These are phyloP conservation scores for Diaporthe caulivora DNA, from an alignment of 2,329 filamentous ascomycete species.

Conservation along the genomic window DNA sequence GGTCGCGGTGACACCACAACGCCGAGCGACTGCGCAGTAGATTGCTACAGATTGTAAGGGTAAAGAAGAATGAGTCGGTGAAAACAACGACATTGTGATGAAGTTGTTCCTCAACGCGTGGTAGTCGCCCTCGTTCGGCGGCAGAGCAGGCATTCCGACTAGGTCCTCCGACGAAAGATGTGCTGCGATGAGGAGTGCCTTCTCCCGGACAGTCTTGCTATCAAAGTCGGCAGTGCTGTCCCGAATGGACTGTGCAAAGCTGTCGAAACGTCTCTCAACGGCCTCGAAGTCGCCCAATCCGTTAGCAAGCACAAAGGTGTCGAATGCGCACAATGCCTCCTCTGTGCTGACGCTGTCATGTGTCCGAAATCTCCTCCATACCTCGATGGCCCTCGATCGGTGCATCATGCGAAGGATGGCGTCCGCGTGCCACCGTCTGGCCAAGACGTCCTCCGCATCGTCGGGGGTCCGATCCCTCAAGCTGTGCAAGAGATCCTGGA, in stretches of 20 bases:
- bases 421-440: conserved; percentile 69
- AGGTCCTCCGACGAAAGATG: conserved; percentile 66
- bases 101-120: conserved; percentile 75
- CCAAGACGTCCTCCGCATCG: conserved; percentile 69
- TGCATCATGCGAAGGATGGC: conserved; percentile 70
- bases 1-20: conserved; percentile 69
- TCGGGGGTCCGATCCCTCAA: conserved; percentile 59
- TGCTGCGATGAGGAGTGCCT: conserved; percentile 64
- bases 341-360: conserved; percentile 65
- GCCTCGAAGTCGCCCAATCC: conserved; percentile 57
- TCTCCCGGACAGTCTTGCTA: conserved; percentile 58
- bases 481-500: conserved; percentile 69
- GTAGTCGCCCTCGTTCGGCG: conserved; percentile 56
- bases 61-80: conserved; percentile 63
- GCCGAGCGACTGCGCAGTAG: conserved; percentile 71
- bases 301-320: conserved; percentile 71
- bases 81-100: conserved; percentile 69
- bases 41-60: conserved; percentile 75
- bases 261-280: conserved; percentile 47
- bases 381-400: conserved; percentile 67
- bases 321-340: conserved; percentile 70
- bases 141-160: conserved; percentile 53
- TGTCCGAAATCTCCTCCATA: conserved; percentile 66
- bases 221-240: conserved; percentile 56
- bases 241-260: conserved; percentile 58